Conservation (phyloP, 257 asterid genomes). For the Asclepias syriaca region DNA sequence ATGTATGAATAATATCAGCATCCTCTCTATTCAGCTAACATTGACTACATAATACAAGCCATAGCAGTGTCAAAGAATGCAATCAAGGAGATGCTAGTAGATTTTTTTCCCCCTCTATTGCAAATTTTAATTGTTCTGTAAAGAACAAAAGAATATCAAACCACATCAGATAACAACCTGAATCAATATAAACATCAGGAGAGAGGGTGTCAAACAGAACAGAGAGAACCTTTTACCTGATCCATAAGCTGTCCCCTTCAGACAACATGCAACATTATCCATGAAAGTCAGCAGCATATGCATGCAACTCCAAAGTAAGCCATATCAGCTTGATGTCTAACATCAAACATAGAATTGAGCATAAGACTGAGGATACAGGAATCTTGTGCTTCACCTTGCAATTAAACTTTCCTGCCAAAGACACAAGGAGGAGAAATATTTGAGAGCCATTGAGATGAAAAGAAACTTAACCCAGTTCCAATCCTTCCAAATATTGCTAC, state of each 20-base stretch:
- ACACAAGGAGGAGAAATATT: not conserved
- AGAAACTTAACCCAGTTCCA: not conserved
- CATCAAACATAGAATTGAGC: not conserved
- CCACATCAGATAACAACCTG: not conserved
- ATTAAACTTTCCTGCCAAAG: not conserved
- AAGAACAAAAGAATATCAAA: not conserved
- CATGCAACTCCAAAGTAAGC: constrained; percentile 1
- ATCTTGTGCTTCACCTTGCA: not conserved
- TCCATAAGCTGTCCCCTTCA: constrained; percentile 3
- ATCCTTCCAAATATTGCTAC: not conserved
- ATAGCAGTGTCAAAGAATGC: not conserved
- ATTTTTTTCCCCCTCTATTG: not conserved
- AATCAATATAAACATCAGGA: not conserved
- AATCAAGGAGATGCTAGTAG: not conserved
- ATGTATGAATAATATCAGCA: not conserved
- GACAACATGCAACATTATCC: not conserved
- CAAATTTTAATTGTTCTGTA: not conserved
- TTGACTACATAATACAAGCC: not conserved
- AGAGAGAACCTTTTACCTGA: not conserved
- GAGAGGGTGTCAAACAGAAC: not conserved
- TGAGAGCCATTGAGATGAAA: not conserved
- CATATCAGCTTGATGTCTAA: not conserved
- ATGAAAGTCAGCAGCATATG: not conserved
- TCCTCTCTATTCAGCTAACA: not conserved
- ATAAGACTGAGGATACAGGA: not conserved